phyloP scores from a whole-genome alignment of 2,329 filamentous ascomycete species.

The Aphanoascus verrucosus region DNA sequence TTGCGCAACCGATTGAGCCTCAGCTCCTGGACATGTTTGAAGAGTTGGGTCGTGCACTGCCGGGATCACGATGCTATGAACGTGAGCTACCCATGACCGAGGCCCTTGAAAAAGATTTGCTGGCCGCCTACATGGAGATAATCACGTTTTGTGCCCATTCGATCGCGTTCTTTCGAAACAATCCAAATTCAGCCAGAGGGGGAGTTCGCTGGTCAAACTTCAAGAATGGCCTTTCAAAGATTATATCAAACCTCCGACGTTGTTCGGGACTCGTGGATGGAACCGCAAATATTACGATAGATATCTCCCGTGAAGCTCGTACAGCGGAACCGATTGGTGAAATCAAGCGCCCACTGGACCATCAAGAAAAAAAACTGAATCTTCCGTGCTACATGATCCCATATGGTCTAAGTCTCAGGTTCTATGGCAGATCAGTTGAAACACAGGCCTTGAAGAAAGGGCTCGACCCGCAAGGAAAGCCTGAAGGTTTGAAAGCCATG shows the following conservation, averaged over 20 bases:
- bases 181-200: background rate
- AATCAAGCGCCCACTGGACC: background rate
- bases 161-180: background rate
- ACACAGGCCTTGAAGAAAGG: background rate
- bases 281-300: background rate
- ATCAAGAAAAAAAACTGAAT: background rate
- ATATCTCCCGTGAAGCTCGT: background rate
- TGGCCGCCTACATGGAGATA: background rate
- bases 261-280: slow-evolving; percentile 1
- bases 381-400: slow-evolving; percentile 13
- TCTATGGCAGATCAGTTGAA: slow-evolving; percentile 5
- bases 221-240: background rate
- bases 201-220: background rate
- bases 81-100: background rate
- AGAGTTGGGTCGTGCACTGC: background rate
- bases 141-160: background rate
- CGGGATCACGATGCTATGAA: background rate
- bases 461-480: background rate
- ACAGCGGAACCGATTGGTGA: background rate
- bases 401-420: slow-evolving; percentile 9
- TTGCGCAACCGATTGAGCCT: background rate
- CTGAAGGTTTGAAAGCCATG: background rate
- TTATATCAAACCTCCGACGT: background rate
- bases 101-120: background rate
- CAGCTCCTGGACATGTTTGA: background rate